Evolutionary conservation across 208 protist species (phyloP), one percentile per base, ranked within the genome.

Genomic region (Tetramitus jugosus): DNA sequence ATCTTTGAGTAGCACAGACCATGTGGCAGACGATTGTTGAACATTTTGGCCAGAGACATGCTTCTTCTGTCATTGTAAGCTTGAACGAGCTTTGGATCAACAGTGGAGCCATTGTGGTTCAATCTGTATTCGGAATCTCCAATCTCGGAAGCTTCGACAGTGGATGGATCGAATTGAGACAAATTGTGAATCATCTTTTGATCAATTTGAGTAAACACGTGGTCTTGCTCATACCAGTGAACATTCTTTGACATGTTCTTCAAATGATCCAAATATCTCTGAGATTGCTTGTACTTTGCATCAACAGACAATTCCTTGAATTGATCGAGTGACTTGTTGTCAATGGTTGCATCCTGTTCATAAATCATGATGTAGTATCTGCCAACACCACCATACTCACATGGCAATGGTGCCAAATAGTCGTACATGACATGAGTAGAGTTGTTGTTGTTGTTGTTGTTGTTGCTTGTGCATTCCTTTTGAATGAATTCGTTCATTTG

Each of bases 331-430:
- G 53, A 40, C 3, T 43, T 29, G 33, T 74, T 39, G 26, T 74
- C 67, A 74, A 74, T 74, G 26, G 29, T 53, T 56, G 10, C 42
- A 33, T 35, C 53, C 53, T 74, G 67, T 74, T 74, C 37, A n/a
- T 74, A 53, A 13, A 74, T 53, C 8, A 37, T 3, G n/a, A 74
- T 39, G 20, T 53, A 26, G 20, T 74, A 74, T 26, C 67, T 20
- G 29, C 46, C 46, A 37, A 42, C 53, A 33, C 67, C 67, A 39
- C 42, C 67, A 53, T 43, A 53, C 23, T 74, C 67, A n/a, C 42
- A 53, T 53, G 67, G 67, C 1, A 74, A 39, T 33, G 67, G 67
- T 53, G 67, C n/a, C 31, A 74, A 20, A n/a, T 74, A 74, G 23
- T 20, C 29, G 42, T 37, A 68, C 39, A 68, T 43, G 13, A 29